Evolutionary conservation across 371 early-diverging fungal genomes (phyloP).

Genomic region (Smittium mucronatum): DNA sequence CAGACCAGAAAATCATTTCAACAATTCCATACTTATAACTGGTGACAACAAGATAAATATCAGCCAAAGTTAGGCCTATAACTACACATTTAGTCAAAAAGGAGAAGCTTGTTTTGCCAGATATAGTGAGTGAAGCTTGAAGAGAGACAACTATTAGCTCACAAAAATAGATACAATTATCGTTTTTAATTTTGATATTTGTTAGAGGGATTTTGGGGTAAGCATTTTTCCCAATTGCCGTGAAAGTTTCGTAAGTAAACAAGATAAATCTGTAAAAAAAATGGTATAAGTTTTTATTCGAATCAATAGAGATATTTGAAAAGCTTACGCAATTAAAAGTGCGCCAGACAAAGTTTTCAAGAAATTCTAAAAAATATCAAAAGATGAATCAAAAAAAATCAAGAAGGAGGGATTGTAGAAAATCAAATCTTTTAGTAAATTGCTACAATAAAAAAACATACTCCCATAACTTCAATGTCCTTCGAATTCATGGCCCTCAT

Average conservation of each 20-base stretch:
- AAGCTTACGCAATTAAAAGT: background rate
- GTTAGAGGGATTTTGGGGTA: background rate
- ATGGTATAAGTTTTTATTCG: too few relatives aligned
- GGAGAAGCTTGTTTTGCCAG: background rate
- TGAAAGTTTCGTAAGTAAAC: background rate
- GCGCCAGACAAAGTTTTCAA: background rate
- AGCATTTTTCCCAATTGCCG: background rate
- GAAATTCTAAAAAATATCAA: background rate
- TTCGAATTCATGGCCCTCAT: background rate
- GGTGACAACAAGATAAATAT: background rate
- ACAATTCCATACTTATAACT: background rate
- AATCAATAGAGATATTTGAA: background rate
- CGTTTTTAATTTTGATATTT: background rate
- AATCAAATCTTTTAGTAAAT: too few relatives aligned
- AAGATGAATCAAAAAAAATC: too few relatives aligned
- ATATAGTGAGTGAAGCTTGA: background rate
- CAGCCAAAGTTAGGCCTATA: background rate
- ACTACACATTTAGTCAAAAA: background rate
- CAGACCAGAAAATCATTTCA: background rate
- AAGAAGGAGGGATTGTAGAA: too few relatives aligned
- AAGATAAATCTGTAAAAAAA: background rate
- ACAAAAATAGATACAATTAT: background rate
- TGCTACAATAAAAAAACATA: background rate
- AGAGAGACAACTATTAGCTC: background rate
- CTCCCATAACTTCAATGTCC: background rate